Conservation (phyloP, 2,329 filamentous ascomycete genomes). For the Colletotrichum abscissum region DNA sequence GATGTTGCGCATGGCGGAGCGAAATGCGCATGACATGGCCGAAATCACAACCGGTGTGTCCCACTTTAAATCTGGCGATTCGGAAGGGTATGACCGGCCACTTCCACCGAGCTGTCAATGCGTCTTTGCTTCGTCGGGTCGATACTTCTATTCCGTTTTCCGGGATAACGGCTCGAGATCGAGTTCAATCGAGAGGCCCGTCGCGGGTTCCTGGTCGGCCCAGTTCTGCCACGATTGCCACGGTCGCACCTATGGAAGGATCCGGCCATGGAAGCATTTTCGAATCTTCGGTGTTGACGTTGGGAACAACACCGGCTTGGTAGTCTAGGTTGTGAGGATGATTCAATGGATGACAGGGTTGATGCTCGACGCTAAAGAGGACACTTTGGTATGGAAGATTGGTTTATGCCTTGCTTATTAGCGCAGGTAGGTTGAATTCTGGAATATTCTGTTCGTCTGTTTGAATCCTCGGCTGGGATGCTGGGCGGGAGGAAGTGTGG, state of each 20-base stretch:
- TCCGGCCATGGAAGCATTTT: slow-evolving; percentile 14
- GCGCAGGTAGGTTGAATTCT: background rate
- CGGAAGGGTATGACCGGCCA: slow-evolving; percentile 30
- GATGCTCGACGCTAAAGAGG: background rate
- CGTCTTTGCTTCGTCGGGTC: slow-evolving; percentile 13
- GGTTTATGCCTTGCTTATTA: background rate
- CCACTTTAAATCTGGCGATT: slow-evolving; percentile 27
- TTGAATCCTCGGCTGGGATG: background rate
- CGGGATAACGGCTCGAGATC: slow-evolving; percentile 12
- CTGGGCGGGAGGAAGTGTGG: background rate
- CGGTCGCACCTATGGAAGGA: background rate
- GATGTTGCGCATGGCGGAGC: slow-evolving; percentile 30
- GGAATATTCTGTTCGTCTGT: background rate
- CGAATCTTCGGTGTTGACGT: slow-evolving; percentile 1
- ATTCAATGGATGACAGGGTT: slow-evolving; percentile 1
- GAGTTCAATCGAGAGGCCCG: background rate
- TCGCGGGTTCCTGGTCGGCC: slow-evolving; percentile 10
- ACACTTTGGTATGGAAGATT: background rate
- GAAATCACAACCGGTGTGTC: slow-evolving; percentile 27
- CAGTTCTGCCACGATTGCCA: background rate
- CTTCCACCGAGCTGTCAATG: slow-evolving; percentile 31
- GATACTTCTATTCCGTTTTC: background rate
- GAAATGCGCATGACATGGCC: slow-evolving; percentile 34
- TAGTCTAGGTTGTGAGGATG: background rate
- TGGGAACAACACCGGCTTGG: slow-evolving; percentile 5